These are phyloP conservation scores for Globisporangium emineosum DNA, from an alignment of 352 stramenopile genomes.

Conservation along the genomic window DNA sequence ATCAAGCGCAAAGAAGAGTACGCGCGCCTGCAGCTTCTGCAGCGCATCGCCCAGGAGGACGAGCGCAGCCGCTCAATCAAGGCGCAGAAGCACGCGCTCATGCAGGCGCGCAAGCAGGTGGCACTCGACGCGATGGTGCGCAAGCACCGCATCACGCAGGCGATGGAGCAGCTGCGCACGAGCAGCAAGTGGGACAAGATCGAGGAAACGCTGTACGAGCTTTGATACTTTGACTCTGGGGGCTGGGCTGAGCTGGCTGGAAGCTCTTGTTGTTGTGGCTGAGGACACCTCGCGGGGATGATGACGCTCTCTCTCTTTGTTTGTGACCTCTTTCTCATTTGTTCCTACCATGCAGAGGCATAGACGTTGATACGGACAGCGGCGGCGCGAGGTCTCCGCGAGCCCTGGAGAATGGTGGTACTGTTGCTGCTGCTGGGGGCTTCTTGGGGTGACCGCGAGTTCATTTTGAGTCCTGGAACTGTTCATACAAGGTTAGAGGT, in stretches of 20 bases:
- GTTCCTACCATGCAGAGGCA: constrained; percentile 14
- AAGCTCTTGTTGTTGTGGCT: background rate
- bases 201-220: constrained; percentile 67
- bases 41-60: constrained; percentile 58
- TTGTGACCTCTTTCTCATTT: background rate
- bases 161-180: constrained; percentile 58
- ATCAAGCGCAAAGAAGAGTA: constrained; percentile 76
- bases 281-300: background rate
- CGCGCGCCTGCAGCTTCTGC: constrained; percentile 51
- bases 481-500: background rate
- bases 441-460: constrained; percentile 4
- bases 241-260: background rate
- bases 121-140: constrained; percentile 59
- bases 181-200: constrained; percentile 80
- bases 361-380: constrained; percentile 14
- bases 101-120: constrained; percentile 59
- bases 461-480: constrained; percentile 8
- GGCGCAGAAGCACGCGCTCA: constrained; percentile 50
- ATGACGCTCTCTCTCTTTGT: constrained; percentile 7
- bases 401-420: background rate
- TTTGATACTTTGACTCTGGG: constrained; percentile 23
- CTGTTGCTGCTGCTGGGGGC: background rate
- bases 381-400: constrained; percentile 1
- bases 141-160: constrained; percentile 64
- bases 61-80: constrained; percentile 57